Percentiles rank a stretch among this genome's conserved stretches.
These are phyloP conservation scores for Leishmania martiniquensis DNA, from an alignment of 208 protist species.

Conservation along the genomic window DNA sequence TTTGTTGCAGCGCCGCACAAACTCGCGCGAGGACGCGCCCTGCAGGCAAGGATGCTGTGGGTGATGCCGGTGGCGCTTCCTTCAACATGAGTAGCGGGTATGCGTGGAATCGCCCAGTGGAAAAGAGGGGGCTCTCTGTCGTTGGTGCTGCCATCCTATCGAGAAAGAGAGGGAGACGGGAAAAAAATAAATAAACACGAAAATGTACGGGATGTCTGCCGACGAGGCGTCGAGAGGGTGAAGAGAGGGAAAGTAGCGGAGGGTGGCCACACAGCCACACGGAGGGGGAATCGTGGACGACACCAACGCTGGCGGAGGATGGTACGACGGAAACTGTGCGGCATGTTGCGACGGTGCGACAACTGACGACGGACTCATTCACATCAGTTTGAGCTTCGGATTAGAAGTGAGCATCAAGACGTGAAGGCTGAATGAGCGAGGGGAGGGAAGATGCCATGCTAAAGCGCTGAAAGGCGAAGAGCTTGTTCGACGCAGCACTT, in stretches of 20 bases:
- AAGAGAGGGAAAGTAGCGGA: background rate
- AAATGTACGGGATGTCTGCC: background rate
- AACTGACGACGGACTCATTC: background rate
- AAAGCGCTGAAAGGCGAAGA: background rate
- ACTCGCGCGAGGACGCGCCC: constrained; percentile 13
- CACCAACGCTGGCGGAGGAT: background rate
- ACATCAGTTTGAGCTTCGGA: background rate
- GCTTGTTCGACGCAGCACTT: background rate
- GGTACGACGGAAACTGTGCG: too few species aligned
- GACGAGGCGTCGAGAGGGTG: background rate
- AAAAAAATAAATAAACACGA: background rate
- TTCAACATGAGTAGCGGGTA: background rate
- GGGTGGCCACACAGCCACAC: background rate
- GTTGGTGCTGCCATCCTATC: background rate
- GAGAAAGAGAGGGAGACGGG: too few species aligned
- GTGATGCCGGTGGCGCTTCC: background rate
- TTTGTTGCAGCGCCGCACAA: constrained; percentile 12
- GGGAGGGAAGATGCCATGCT: background rate
- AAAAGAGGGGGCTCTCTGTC: too few species aligned
- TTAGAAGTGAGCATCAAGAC: background rate
- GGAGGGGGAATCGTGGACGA: background rate
- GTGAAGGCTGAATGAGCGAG: too few species aligned
- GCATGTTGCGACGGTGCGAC: background rate
- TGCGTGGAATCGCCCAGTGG: background rate
- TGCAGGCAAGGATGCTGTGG: background rate